Conservation (phyloP, 2,329 filamentous ascomycete species). For the Talaromyces pinophilus region DNA sequence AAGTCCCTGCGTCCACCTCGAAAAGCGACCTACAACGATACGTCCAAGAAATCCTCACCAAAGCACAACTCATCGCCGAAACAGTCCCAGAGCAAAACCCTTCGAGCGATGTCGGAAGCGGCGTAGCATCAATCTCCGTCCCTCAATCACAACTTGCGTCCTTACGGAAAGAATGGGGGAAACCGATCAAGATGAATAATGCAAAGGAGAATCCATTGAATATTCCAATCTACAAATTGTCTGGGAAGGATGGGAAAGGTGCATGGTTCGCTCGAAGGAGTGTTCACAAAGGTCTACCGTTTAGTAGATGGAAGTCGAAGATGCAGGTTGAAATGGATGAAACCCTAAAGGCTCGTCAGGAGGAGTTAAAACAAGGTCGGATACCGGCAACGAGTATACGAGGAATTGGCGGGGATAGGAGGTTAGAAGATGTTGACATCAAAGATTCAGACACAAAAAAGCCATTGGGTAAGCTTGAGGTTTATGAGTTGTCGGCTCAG, state of each 20-base stretch:
- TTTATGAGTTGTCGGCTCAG: constrained; percentile 83
- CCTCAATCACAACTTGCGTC: constrained; percentile 56
- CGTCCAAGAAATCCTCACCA: constrained; percentile 61
- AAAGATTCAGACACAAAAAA: constrained; percentile 18
- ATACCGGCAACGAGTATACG: constrained; percentile 75
- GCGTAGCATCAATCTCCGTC: not conserved
- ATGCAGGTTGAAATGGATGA: constrained; percentile 78
- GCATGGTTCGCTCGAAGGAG: constrained; percentile 88
- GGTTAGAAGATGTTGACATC: constrained; percentile 65
- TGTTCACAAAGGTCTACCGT: constrained; percentile 75
- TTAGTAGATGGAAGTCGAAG: constrained; percentile 74
- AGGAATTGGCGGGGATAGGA: constrained; percentile 79
- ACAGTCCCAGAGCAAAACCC: constrained; percentile 66
- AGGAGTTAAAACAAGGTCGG: constrained; percentile 64
- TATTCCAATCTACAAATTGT: constrained; percentile 77
- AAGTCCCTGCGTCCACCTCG: constrained; percentile 38
- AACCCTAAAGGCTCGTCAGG: constrained; percentile 69
- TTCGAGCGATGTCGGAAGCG: constrained; percentile 21
- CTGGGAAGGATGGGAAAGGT: constrained; percentile 76
- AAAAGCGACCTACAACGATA: constrained; percentile 56
- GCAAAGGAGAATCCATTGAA: constrained; percentile 72
- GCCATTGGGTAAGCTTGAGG: constrained; percentile 46
- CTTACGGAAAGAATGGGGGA: constrained; percentile 81
- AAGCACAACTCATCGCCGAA: constrained; percentile 71
- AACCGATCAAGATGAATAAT: constrained; percentile 65